phyloP scores from a whole-genome alignment of 225 moss, liverwort and hornwort species.

The Polytrichum commune region DNA sequence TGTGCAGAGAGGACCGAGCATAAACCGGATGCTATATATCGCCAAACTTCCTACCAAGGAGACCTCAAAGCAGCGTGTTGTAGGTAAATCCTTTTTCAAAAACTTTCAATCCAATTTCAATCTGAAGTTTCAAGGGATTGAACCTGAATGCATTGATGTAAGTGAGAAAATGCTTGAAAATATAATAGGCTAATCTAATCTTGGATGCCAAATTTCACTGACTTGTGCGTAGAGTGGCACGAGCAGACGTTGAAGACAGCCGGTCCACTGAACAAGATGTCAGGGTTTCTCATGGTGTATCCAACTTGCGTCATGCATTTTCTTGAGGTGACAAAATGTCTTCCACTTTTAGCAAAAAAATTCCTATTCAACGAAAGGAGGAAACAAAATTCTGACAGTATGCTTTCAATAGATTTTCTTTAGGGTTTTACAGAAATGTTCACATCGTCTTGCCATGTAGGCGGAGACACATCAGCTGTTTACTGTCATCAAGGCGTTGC shows the following conservation, averaged over 20 bases:
- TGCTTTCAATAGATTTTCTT: neutral
- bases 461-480: constrained; percentile 68
- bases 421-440: neutral
- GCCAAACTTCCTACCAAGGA: constrained; percentile 63
- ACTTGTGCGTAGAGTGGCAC: constrained; percentile 52
- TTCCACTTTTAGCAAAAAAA: no score
- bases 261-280: constrained; percentile 44
- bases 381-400: no score
- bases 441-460: constrained; percentile 20
- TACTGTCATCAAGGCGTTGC: constrained; percentile 45
- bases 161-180: no score
- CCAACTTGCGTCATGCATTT: constrained; percentile 69
- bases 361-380: no score
- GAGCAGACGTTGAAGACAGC: constrained; percentile 58
- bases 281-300: constrained; percentile 80
- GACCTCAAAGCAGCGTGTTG: constrained; percentile 49
- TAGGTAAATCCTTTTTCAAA: constrained; percentile 26
- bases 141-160: no score
- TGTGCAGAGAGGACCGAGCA: constrained; percentile 51
- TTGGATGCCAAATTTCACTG: no score
- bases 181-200: no score
- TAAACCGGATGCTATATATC: constrained; percentile 71
- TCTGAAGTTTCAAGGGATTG: no score
- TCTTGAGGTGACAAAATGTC: constrained; percentile 48
- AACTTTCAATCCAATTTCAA: no score